A percentile compares a stretch with the other conserved stretches of the same genome.
Conservation (phyloP, 768 basidiomycete species). For the Pleurotus salmoneostramineus region DNA sequence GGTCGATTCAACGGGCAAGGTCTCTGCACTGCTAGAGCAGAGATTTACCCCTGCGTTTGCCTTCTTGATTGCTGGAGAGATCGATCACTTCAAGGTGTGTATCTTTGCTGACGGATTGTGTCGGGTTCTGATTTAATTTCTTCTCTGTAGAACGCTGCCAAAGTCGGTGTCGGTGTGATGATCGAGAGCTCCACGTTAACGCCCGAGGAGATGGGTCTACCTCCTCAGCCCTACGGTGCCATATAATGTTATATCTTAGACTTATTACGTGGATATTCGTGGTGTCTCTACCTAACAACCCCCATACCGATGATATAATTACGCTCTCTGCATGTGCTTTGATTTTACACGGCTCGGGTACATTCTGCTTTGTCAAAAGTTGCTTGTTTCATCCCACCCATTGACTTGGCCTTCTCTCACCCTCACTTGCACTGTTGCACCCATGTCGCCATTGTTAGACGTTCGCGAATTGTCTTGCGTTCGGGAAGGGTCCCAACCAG, state of each 20-base stretch:
- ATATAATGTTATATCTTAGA: constrained; percentile 20
- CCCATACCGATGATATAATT: constrained; percentile 7
- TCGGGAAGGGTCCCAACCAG: constrained; percentile 37
- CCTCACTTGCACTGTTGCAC: constrained; percentile 3
- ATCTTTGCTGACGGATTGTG: constrained; percentile 1
- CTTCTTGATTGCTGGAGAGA: constrained; percentile 93
- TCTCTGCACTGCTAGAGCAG: constrained; percentile 92
- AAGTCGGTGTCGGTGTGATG: constrained; percentile 97
- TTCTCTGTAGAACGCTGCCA: constrained; percentile 72
- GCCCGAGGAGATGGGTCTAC: constrained; percentile 79
- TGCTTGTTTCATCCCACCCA: neutral
- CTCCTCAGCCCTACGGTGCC: constrained; percentile 38
- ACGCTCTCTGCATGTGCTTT: neutral
- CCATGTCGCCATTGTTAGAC: constrained; percentile 37
- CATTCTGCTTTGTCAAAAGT: constrained; percentile 2
- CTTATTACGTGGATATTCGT: constrained; percentile 14
- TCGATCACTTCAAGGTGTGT: constrained; percentile 95
- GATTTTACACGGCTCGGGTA: neutral
- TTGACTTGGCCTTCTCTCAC: neutral
- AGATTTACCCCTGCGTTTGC: constrained; percentile 93
- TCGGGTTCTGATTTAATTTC: constrained; percentile 2
- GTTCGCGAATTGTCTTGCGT: constrained; percentile 47
- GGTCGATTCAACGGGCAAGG: constrained; percentile 91
- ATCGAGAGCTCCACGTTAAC: constrained; percentile 83
- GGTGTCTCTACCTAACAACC: neutral